These are phyloP conservation scores for Paracamarosporium sp. DNA, from an alignment of 2,329 filamentous ascomycete species.

Conservation along the genomic window DNA sequence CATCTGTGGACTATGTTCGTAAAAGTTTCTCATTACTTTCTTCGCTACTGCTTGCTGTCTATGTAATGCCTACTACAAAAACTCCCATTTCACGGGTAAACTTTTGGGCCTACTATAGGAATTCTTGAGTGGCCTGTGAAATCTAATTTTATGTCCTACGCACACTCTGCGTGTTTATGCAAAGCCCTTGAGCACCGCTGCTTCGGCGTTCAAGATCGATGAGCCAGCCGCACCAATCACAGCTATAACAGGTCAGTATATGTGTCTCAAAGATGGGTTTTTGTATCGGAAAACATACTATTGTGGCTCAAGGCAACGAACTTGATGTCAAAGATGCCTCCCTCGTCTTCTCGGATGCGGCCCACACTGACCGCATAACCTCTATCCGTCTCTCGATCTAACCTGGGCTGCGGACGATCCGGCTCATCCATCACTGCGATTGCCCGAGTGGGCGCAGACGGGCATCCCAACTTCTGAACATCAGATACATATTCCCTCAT, in stretches of 20 bases:
- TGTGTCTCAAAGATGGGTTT: conserved; percentile 27
- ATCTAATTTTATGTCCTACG: background rate
- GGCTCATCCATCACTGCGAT: conserved; percentile 90
- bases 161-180: conserved; percentile 48
- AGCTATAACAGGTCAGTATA: conserved; percentile 52
- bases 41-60: too few species aligned
- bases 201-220: conserved; percentile 93
- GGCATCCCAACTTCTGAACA: conserved; percentile 82
- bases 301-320: conserved; percentile 94
- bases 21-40: too few species aligned
- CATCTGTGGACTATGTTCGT: too few species aligned
- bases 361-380: conserved; percentile 94
- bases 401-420: conserved; percentile 87
- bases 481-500: conserved; percentile 83
- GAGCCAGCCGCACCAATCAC: conserved; percentile 96
- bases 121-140: background rate
- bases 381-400: conserved; percentile 83
- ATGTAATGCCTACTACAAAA: too few species aligned
- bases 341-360: conserved; percentile 82
- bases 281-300: conserved; percentile 51
- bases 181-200: conserved; percentile 87
- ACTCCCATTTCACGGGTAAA: too few species aligned
- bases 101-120: too few species aligned
- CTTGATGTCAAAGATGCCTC: conserved; percentile 90
- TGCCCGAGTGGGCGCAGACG: conserved; percentile 79